Conservation (phyloP, 257 asterid species). For the Ligustrum vulgare region DNA sequence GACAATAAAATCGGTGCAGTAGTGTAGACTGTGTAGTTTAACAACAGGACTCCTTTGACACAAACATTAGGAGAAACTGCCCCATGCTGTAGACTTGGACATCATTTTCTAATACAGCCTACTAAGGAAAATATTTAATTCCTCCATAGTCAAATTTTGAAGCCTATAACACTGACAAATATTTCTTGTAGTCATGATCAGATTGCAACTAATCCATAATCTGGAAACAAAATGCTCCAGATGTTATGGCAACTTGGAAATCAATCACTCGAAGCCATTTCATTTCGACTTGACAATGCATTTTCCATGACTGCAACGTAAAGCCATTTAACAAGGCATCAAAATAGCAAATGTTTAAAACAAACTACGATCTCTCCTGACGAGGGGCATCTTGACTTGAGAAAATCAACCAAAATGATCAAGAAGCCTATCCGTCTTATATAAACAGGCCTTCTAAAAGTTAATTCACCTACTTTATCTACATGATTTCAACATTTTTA, state of each 20-base stretch:
- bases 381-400: background rate
- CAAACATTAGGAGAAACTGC: background rate
- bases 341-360: background rate
- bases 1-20: background rate
- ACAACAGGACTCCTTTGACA: background rate
- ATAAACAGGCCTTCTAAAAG: background rate
- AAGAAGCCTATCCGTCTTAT: background rate
- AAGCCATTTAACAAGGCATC: background rate
- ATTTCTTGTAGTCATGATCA: background rate
- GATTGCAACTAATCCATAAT: background rate
- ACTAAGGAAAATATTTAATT: background rate
- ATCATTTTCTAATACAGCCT: background rate
- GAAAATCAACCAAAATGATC: background rate
- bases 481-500: background rate
- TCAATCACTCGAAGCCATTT: background rate
- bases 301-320: background rate
- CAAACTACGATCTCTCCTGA: background rate
- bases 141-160: background rate
- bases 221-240: background rate
- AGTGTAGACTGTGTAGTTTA: background rate
- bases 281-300: background rate
- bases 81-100: background rate
- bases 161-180: background rate
- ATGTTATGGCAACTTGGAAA: background rate
- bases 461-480: background rate